These are phyloP conservation scores for Brassica nigra DNA, from an alignment of 345 rosid species.

Conservation along the genomic window DNA sequence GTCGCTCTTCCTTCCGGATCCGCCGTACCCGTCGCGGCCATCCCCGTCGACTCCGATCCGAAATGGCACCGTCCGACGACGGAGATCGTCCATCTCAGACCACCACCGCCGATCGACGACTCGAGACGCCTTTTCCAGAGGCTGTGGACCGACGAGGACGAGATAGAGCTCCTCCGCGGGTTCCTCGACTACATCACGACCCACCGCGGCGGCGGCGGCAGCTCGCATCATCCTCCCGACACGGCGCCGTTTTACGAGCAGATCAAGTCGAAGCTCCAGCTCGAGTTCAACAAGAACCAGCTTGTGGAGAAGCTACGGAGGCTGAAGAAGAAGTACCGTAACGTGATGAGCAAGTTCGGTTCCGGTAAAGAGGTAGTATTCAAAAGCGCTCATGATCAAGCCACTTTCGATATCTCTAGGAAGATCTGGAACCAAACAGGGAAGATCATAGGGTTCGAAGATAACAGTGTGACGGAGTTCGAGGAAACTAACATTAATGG, in stretches of 20 bases:
- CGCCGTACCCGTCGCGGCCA: slow-evolving; percentile 43
- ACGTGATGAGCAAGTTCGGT: slow-evolving; percentile 65
- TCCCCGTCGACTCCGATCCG: slow-evolving; percentile 45
- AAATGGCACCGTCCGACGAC: slow-evolving; percentile 54
- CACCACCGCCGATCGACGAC: slow-evolving; percentile 49
- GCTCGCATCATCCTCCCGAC: slow-evolving; percentile 62
- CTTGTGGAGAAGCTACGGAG: slow-evolving; percentile 93
- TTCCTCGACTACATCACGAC: slow-evolving; percentile 70
- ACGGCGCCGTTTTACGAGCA: slow-evolving; percentile 91
- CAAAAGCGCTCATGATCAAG: slow-evolving; percentile 89
- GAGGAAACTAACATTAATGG: slow-evolving; percentile 58
- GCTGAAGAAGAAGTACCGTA: slow-evolving; percentile 90
- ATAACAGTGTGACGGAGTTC: slow-evolving; percentile 58
- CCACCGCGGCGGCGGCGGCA: slow-evolving; percentile 43
- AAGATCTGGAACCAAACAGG: slow-evolving; percentile 74
- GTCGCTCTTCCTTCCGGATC: slow-evolving; percentile 44
- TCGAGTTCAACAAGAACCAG: slow-evolving; percentile 96
- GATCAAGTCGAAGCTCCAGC: slow-evolving; percentile 87
- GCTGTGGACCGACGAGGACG: slow-evolving; percentile 98
- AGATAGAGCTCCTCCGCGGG: slow-evolving; percentile 94
- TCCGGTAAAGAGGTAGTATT: slow-evolving; percentile 87
- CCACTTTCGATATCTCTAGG: slow-evolving; percentile 92
- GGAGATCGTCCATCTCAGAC: slow-evolving; percentile 42
- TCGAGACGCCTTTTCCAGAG: slow-evolving; percentile 85
- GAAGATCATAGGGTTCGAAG: slow-evolving; percentile 52